Evolutionary conservation across 1,284 basidiomycete species (phyloP).

Genomic region (Cerioporus squamosus): DNA sequence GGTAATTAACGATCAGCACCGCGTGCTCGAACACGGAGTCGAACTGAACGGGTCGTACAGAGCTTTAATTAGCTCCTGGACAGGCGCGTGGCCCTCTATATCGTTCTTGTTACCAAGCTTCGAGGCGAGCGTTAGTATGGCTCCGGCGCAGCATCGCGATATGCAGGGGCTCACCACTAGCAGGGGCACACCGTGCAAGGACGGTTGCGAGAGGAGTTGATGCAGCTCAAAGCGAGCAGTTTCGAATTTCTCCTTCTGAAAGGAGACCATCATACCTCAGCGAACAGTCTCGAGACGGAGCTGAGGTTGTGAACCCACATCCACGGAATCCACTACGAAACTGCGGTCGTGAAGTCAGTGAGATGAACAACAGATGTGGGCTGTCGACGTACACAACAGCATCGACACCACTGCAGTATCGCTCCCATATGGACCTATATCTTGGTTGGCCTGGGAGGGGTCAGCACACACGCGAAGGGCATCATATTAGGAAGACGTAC

Average conservation of each 20-base stretch:
- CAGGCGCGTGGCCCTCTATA: conserved; percentile 75
- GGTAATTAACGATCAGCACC: background rate
- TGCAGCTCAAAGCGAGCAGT: conserved; percentile 91
- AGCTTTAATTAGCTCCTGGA: conserved; percentile 82
- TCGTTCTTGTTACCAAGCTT: conserved; percentile 97
- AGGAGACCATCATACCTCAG: background rate
- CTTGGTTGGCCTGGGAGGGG: conserved; percentile 78
- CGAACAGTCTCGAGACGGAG: background rate
- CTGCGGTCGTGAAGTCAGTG: conserved; percentile 43
- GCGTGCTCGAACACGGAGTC: background rate
- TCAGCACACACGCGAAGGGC: background rate
- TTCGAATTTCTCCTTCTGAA: conserved; percentile 79
- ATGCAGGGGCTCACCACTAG: conserved; percentile 69
- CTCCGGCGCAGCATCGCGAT: background rate
- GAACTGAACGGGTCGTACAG: conserved; percentile 60
- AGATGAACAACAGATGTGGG: background rate
- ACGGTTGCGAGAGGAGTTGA: conserved; percentile 78
- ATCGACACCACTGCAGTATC: conserved; percentile 94
- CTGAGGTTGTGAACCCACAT: conserved; percentile 64
- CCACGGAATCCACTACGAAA: conserved; percentile 90
- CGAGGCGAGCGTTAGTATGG: background rate
- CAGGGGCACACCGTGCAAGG: conserved; percentile 81
- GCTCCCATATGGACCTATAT: conserved; percentile 93
- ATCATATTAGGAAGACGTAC: conserved; percentile 38
- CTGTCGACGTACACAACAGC: conserved; percentile 81